Base-by-base conservation (phyloP, 2,329 filamentous ascomycete genomes). In the Aspergillus sp. region DNA sequence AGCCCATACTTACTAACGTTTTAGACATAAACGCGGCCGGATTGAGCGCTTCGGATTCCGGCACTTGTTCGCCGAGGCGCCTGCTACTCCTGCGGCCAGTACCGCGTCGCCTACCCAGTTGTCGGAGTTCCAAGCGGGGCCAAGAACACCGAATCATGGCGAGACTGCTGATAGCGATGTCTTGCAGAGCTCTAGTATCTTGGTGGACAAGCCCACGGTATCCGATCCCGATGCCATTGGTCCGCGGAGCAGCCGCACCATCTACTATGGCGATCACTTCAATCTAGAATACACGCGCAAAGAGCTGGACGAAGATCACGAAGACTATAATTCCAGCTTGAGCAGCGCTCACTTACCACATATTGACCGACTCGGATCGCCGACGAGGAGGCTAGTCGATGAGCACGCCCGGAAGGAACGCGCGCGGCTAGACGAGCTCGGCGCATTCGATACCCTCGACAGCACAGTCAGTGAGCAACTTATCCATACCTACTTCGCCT, bases 261-360 rank as follows among this genome's bases (percentile, higher is more conserved):
- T 30, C 19, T 62, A 62, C 25, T 62, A 62, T 34, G 60, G 60
- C 3, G 60, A 62, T 34, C 53, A 51, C 17, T 62, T 59, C 38
- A 62, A 62, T 22, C 54, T 62, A 6, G 48, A 62, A 6, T 62
- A 62, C 30, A 48, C 54, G 13, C 46, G 53, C 19, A 46, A 47
- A 5, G 46, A 59, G 22, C 53, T 62, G 45, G 60, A 43, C 9
- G 52, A 59, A 11, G 15, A 22, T 5, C 34, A 52, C 8, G 54
- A 55, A 28, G 50, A 59, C 19, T 46, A 57, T 11, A 38, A 22
- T 11, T 28, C n/a, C n/a, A 28, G 17, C 17, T 28, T 34, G n/a
- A 49, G 30, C 17, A 22, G 4, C n/a, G 25, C 23, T 17, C 22
- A 48, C 43, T 23, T 34, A 19, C n/a, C 54, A 48, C 57, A 62